A percentile compares a stretch with the other conserved stretches of the same genome.
Conservation (phyloP, 2,329 filamentous ascomycete genomes). For the Alternaria incomplexa region DNA sequence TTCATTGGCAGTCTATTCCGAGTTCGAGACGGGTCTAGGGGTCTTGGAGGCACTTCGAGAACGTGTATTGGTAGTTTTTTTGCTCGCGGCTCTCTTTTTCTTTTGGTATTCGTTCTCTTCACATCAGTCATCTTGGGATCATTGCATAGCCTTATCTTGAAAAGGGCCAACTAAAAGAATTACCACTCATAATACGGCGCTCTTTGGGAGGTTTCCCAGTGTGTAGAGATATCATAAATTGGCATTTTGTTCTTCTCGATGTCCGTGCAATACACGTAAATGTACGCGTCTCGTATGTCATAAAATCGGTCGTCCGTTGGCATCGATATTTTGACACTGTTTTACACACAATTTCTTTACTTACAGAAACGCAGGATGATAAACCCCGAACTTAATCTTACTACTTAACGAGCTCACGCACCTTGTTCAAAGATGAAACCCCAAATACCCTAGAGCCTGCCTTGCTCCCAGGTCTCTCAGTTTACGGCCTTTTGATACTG, state of each 20-base stretch:
- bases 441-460: neutral
- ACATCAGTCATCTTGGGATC: neutral
- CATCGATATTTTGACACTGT: neutral
- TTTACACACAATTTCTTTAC: neutral
- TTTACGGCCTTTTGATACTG: neutral
- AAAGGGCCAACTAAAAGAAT: neutral
- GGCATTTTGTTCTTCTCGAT: neutral
- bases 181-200: neutral
- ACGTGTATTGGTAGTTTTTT: neutral
- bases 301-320: neutral
- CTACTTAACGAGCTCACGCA: neutral
- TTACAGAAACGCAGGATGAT: neutral
- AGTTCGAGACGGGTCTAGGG: neutral
- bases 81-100: neutral
- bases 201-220: neutral
- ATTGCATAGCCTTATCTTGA: neutral
- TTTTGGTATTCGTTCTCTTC: neutral
- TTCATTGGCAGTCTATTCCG: neutral
- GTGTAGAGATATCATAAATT: neutral
- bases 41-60: neutral
- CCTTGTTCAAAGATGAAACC: rapidly evolving
- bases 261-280: neutral
- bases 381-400: neutral
- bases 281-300: neutral
- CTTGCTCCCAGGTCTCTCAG: neutral